Percentiles rank a stretch among this genome's conserved stretches.
Evolutionary conservation across 495 filamentous ascomycete species (phyloP).

Genomic region (Talaromyces trachyspermus): DNA sequence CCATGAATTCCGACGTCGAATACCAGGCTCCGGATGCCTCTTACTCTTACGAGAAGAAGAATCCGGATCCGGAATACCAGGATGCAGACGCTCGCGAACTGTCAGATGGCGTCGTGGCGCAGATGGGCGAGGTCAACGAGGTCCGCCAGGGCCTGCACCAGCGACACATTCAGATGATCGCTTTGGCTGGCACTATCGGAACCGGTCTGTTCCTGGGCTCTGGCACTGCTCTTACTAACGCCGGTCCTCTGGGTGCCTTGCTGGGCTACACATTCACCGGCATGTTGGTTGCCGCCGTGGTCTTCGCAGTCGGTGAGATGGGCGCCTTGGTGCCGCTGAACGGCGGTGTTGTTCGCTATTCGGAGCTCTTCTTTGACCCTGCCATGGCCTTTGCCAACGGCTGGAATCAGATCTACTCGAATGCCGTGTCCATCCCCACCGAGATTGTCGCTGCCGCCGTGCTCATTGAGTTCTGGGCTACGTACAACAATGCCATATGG

Average conservation of each 20-base stretch:
- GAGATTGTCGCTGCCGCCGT: conserved; percentile 39
- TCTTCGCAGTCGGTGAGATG: conserved; percentile 21
- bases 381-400: conserved; percentile 23
- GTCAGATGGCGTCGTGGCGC: no score
- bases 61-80: no score
- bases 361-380: conserved; percentile 21
- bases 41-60: no score
- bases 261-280: conserved; percentile 23
- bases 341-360: conserved; percentile 21
- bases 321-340: conserved; percentile 20
- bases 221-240: conserved; percentile 48
- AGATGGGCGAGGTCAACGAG: no score
- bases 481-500: conserved; percentile 30
- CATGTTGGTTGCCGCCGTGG: conserved; percentile 13
- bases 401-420: conserved; percentile 24
- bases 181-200: conserved; percentile 36
- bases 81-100: no score
- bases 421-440: conserved; percentile 28
- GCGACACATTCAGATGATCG: conserved; percentile 39
- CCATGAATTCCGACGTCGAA: no score
- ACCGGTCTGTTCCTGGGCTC: conserved; percentile 32
- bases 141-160: conserved; percentile 22
- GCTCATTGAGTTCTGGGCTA: conserved; percentile 42
- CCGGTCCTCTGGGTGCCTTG: conserved; percentile 49
- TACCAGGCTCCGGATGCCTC: no score